Conservation (phyloP, 306 rosid species). For the Psophocarpus tetragonolobus region DNA sequence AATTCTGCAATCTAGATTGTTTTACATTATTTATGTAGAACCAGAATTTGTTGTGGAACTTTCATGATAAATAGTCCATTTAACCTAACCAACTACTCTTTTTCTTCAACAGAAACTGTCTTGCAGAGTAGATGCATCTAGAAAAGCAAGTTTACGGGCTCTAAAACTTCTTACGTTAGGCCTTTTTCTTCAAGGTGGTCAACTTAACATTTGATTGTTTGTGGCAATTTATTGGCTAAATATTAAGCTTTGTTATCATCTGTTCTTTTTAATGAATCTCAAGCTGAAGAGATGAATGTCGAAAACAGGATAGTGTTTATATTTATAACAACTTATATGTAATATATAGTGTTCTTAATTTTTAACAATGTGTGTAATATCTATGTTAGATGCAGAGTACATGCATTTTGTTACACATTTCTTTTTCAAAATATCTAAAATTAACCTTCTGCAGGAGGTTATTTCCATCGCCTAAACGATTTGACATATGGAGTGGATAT, state of each 20-base stretch:
- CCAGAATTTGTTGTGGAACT: neutral
- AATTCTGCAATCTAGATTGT: neutral
- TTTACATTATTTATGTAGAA: neutral
- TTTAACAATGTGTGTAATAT: neutral
- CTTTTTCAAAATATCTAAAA: constrained; percentile 22
- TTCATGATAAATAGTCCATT: constrained; percentile 1
- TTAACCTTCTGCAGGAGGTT: constrained; percentile 66
- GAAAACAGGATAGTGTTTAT: neutral
- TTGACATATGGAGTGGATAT: constrained; percentile 92
- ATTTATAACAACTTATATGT: too few species aligned
- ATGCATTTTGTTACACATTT: neutral
- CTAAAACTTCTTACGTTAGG: constrained; percentile 83
- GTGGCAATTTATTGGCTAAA: neutral
- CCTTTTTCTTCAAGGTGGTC: constrained; percentile 85
- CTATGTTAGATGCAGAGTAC: neutral
- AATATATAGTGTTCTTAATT: neutral
- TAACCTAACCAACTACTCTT: constrained; percentile 2
- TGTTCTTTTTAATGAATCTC: neutral
- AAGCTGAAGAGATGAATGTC: neutral
- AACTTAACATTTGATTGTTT: constrained; percentile 26
- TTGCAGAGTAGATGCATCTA: constrained; percentile 58
- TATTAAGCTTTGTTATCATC: constrained; percentile 8
- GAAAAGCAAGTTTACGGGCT: constrained; percentile 66
- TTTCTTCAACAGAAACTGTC: constrained; percentile 63
- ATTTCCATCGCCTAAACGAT: constrained; percentile 71